Percentiles rank a stretch among this genome's conserved stretches.
These are phyloP conservation scores for Forsythia suspensa DNA, from an alignment of 257 asterid genomes.

Conservation along the genomic window DNA sequence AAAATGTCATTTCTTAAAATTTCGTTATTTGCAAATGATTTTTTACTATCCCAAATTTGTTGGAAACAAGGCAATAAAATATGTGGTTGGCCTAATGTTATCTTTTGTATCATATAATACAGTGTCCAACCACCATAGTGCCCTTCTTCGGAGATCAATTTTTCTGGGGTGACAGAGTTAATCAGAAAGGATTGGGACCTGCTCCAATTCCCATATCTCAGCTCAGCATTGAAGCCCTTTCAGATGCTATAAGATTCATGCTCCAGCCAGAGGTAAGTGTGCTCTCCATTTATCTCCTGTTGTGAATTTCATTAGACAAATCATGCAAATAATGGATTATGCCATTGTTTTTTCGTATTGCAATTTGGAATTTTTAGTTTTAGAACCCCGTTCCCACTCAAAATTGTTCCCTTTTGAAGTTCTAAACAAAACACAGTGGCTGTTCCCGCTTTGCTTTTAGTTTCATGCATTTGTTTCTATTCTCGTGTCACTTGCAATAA, in stretches of 20 bases:
- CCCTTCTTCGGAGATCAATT: slow-evolving; percentile 98
- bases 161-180: slow-evolving; percentile 92
- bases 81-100: not conserved
- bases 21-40: not conserved
- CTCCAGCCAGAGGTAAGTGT: slow-evolving; percentile 77
- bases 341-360: not conserved
- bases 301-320: not conserved
- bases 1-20: not conserved
- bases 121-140: slow-evolving; percentile 97
- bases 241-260: slow-evolving; percentile 91
- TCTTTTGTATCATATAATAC: slow-evolving; percentile 27
- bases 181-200: slow-evolving; percentile 82
- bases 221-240: slow-evolving; percentile 71
- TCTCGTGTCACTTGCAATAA: not conserved
- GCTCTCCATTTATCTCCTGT: not conserved
- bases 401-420: not conserved
- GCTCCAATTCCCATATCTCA: slow-evolving; percentile 85
- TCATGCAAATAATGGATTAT: not conserved
- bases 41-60: not conserved
- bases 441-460: not conserved
- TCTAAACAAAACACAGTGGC: not conserved
- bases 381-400: not conserved
- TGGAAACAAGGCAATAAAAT: not conserved
- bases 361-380: not conserved
- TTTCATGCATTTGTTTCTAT: not conserved